Percentiles rank a stretch among this genome's conserved stretches.
Conservation (phyloP, 306 rosid genomes). For the Quercus parvula region DNA sequence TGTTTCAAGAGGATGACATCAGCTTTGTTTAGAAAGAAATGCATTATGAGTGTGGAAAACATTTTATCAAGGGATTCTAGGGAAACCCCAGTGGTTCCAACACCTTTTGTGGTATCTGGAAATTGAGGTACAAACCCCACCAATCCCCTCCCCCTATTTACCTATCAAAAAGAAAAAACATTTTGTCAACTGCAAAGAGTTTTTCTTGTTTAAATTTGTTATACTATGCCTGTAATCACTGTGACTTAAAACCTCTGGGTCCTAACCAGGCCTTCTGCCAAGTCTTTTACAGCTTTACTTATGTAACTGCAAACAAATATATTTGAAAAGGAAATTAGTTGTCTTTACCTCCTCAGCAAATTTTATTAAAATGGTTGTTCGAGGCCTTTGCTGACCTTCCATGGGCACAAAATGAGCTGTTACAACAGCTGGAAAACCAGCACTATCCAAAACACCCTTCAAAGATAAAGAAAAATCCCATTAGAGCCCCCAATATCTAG, state of each 20-base stretch:
- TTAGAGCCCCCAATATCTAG: conserved; percentile 24
- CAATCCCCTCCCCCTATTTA: no score
- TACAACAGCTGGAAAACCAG: conserved; percentile 98
- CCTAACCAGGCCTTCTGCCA: background rate
- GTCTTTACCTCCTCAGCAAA: conserved; percentile 82
- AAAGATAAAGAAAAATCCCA: conserved; percentile 25
- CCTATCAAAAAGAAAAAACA: background rate
- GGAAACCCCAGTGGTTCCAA: no score
- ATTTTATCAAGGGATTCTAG: no score
- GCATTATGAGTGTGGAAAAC: background rate
- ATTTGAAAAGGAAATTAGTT: background rate
- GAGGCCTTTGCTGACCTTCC: conserved; percentile 96
- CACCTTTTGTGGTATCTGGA: no score
- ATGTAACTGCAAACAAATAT: background rate
- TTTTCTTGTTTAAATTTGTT: background rate
- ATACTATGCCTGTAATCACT: no score
- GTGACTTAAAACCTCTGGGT: background rate
- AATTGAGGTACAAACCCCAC: no score
- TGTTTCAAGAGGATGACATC: background rate
- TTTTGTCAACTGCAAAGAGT: background rate
- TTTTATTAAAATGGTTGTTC: conserved; percentile 94
- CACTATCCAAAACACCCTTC: conserved; percentile 88
- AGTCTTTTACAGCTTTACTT: background rate
- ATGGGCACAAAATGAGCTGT: conserved; percentile 98
- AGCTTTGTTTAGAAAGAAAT: background rate